Percentiles rank a stretch among this genome's conserved stretches.
Conservation (phyloP, 352 stramenopile genomes). For the Thalassiosira oceanica region DNA sequence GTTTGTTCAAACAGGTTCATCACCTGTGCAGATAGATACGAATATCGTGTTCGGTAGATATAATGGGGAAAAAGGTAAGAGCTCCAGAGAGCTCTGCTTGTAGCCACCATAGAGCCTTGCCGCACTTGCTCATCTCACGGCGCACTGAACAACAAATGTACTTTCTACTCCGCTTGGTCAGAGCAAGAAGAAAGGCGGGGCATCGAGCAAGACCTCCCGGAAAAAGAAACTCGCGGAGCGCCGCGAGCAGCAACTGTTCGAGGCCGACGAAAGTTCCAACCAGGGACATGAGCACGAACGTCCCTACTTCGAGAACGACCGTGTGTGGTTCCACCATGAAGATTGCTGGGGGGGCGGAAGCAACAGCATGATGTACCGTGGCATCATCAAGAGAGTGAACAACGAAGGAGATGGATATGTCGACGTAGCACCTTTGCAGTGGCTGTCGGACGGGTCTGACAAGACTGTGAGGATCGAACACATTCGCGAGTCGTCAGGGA, state of each 20-base stretch:
- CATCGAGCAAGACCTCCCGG: not conserved
- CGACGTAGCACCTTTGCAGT: not conserved
- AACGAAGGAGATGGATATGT: not conserved
- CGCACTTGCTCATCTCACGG: too few species aligned
- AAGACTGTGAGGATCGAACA: too few species aligned
- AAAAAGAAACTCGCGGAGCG: conserved; percentile 20
- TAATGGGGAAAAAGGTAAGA: too few species aligned
- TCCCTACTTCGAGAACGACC: conserved; percentile 8
- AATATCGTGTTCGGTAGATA: too few species aligned
- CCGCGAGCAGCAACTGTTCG: conserved; percentile 2
- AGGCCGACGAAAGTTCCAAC: not conserved
- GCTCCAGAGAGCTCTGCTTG: too few species aligned
- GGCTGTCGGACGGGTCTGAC: not conserved
- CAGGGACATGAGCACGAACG: not conserved
- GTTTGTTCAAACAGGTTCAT: too few species aligned
- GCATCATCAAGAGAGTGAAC: not conserved
- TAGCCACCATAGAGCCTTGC: too few species aligned
- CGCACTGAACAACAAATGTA: too few species aligned
- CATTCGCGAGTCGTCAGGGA: too few species aligned
- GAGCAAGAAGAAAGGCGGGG: conserved; percentile 12
- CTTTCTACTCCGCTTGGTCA: conserved; percentile 14
- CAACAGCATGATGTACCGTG: conserved; percentile 2
- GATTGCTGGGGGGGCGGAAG: not conserved
- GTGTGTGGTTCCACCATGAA: conserved; percentile 11
- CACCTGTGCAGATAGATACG: too few species aligned